Evolutionary conservation across 2,329 filamentous ascomycete genomes (phyloP).

Genomic region (Trichoderma asperellum): DNA sequence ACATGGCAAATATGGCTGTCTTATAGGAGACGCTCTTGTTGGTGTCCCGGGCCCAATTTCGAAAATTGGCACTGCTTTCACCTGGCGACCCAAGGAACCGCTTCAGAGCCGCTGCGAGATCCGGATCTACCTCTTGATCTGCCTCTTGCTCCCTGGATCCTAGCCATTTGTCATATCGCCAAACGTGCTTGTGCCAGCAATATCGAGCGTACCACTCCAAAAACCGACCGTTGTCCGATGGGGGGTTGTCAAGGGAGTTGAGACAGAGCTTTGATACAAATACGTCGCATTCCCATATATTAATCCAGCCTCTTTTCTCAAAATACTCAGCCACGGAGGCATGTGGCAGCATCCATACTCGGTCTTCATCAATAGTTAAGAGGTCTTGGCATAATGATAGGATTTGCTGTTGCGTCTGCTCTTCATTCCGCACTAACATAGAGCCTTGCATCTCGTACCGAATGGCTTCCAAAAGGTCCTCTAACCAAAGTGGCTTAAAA

Average conservation of each 20-base stretch:
- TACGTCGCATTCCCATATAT: background rate
- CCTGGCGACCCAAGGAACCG: constrained; percentile 16
- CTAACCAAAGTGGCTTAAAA: too few species aligned
- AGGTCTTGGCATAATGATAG: constrained; percentile 24
- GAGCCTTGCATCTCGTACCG: background rate
- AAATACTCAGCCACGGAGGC: constrained; percentile 27
- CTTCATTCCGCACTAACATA: background rate
- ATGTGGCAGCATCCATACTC: constrained; percentile 22
- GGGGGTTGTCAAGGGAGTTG: background rate
- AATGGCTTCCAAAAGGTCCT: too few species aligned
- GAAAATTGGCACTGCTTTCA: background rate
- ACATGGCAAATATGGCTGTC: too few species aligned
- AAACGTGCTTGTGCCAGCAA: background rate
- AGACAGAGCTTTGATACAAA: background rate
- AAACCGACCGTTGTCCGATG: too few species aligned
- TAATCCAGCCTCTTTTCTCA: background rate
- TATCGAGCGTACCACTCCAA: too few species aligned
- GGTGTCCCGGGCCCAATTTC: too few species aligned
- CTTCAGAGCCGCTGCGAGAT: background rate
- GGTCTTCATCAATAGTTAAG: background rate
- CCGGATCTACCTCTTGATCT: background rate
- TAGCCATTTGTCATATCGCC: constrained; percentile 7
- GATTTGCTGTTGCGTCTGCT: constrained; percentile 15
- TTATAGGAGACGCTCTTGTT: too few species aligned
- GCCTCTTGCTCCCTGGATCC: background rate